Conservation (phyloP, 2,329 filamentous ascomycete genomes). For the Dactylellina sp. region DNA sequence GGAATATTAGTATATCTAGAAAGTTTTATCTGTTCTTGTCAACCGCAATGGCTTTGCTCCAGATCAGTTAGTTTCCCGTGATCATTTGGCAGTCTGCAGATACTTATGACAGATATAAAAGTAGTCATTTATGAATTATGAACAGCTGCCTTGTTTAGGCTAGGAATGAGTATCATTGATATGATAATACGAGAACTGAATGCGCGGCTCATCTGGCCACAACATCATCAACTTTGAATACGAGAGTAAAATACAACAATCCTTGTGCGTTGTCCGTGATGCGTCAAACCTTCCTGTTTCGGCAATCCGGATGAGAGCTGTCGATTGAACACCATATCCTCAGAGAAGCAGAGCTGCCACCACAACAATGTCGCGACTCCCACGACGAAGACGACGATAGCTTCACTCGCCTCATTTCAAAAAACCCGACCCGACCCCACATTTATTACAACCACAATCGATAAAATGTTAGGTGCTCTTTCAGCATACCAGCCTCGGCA, state of each 20-base stretch:
- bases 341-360: neutral
- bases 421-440: neutral
- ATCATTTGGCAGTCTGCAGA: too few relatives aligned
- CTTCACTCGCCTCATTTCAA: neutral
- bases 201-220: neutral
- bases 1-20: too few relatives aligned
- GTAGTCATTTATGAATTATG: too few relatives aligned
- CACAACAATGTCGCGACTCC: slow-evolving; percentile 8
- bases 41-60: too few relatives aligned
- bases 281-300: slow-evolving; percentile 38
- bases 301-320: slow-evolving; percentile 6
- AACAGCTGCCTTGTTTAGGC: too few relatives aligned
- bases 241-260: slow-evolving; percentile 20
- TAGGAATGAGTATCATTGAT: neutral
- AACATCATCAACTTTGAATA: neutral
- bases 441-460: neutral
- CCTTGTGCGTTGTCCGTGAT: slow-evolving; percentile 2
- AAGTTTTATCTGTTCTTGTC: too few relatives aligned
- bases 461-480: slow-evolving; percentile 75
- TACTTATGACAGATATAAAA: too few relatives aligned
- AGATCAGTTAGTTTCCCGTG: too few relatives aligned
- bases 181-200: neutral
- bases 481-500: slow-evolving; percentile 79
- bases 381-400: neutral
- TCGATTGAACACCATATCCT: slow-evolving; percentile 46